Percentiles rank a stretch among this genome's conserved stretches.
phyloP scores from a whole-genome alignment of 139 green algal genomes.

The Volvox africanus region DNA sequence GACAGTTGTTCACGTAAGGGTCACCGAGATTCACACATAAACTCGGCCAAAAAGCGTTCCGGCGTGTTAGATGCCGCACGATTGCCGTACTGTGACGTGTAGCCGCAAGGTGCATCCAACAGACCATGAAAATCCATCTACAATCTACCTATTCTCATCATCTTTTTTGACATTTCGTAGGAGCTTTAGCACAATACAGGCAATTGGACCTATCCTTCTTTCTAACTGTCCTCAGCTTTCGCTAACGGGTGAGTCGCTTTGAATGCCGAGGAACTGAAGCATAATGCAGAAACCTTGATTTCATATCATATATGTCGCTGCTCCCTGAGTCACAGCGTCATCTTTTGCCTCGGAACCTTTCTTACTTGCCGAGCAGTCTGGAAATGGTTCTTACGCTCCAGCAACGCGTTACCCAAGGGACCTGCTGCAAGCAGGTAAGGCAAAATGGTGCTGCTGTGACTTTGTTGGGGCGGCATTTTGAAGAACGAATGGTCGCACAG shows the following conservation, averaged over 20 bases:
- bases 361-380: background rate
- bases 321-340: background rate
- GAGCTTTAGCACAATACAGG: background rate
- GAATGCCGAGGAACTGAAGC: background rate
- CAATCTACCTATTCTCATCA: background rate
- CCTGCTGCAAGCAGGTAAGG: background rate
- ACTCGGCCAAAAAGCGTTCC: background rate
- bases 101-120: too few relatives aligned
- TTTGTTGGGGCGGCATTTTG: background rate
- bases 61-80: background rate
- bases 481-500: too few relatives aligned
- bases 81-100: background rate
- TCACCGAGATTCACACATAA: background rate
- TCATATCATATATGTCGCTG: background rate
- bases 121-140: background rate
- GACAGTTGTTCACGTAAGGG: too few relatives aligned
- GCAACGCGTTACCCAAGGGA: background rate
- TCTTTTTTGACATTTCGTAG: background rate
- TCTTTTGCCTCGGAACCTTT: background rate
- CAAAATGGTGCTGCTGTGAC: background rate
- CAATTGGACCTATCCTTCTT: background rate
- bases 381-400: slow-evolving; percentile 4
- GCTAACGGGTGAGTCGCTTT: background rate
- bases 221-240: background rate
- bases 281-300: too few relatives aligned